Conservation (phyloP, 371 early-diverging fungal species). For the Mortierella sp. region DNA sequence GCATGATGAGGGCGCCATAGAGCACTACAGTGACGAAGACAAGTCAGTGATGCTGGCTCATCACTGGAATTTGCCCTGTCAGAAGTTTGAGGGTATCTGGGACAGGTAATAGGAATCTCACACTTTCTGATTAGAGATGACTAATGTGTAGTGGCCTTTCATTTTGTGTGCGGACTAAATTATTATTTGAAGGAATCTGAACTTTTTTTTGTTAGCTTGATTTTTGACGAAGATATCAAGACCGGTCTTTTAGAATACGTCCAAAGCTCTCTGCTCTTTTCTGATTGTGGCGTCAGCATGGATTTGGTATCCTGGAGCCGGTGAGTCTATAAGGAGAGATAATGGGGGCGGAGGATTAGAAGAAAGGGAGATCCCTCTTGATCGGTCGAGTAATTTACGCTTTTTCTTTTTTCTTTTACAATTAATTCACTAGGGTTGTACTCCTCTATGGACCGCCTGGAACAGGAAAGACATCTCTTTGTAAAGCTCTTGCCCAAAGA, state of each 20-base stretch:
- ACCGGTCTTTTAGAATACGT: constrained; percentile 62
- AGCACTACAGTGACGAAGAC: constrained; percentile 48
- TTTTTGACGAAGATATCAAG: constrained; percentile 64
- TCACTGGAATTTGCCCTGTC: constrained; percentile 53
- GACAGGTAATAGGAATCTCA: constrained; percentile 49
- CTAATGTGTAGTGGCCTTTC: too few relatives aligned
- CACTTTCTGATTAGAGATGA: neutral
- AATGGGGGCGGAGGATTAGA: too few relatives aligned
- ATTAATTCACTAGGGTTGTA: constrained; percentile 52
- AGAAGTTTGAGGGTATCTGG: constrained; percentile 63
- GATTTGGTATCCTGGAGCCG: constrained; percentile 64
- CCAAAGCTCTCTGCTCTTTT: constrained; percentile 64
- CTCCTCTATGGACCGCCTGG: constrained; percentile 77
- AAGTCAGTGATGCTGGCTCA: constrained; percentile 42
- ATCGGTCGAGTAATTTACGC: neutral
- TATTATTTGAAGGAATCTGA: too few relatives aligned
- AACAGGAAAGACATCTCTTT: constrained; percentile 79
- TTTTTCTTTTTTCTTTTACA: neutral
- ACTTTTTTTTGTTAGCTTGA: constrained; percentile 44
- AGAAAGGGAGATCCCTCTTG: too few relatives aligned
- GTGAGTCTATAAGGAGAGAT: too few relatives aligned
- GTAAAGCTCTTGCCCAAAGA: constrained; percentile 73
- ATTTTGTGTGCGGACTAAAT: neutral
- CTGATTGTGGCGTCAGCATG: constrained; percentile 61
- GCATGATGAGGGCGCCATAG: constrained; percentile 44